Evolutionary conservation across 768 basidiomycete genomes (phyloP).

Genomic region (Trametes coccinea): DNA sequence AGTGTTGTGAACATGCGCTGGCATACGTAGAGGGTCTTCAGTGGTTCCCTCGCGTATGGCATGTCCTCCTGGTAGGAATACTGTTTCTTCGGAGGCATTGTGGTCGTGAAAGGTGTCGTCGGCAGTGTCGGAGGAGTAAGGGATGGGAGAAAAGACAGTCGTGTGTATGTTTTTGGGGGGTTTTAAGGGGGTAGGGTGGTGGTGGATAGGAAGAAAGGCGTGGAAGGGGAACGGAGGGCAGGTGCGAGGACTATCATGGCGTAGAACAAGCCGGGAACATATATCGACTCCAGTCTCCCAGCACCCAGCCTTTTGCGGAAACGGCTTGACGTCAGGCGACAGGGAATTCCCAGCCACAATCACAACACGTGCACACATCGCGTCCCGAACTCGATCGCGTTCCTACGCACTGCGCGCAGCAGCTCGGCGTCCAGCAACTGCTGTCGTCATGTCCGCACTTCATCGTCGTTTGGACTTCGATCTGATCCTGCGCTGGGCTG

Average conservation of each 20-base stretch:
- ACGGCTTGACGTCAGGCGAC: constrained; percentile 13
- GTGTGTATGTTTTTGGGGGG: too few species aligned
- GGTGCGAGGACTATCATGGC: constrained; percentile 1
- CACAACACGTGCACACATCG: constrained; percentile 7
- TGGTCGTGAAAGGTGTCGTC: background rate
- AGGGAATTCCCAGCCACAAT: constrained; percentile 7
- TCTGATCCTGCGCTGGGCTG: constrained; percentile 9
- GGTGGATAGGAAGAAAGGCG: background rate
- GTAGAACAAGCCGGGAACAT: constrained; percentile 4
- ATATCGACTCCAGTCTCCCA: background rate
- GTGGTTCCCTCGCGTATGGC: constrained; percentile 45
- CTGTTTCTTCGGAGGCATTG: constrained; percentile 13
- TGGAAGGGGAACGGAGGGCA: constrained; percentile 1
- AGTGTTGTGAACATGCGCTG: constrained; percentile 51
- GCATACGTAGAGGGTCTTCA: constrained; percentile 48
- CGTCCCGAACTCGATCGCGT: background rate
- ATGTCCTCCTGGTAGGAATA: constrained; percentile 40
- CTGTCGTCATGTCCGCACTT: too few species aligned
- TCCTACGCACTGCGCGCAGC: too few species aligned
- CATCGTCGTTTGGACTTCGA: background rate
- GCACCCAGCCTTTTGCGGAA: background rate
- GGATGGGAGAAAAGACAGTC: background rate
- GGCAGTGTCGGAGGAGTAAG: background rate
- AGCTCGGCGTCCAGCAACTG: too few species aligned
- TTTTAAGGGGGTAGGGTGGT: background rate